A percentile compares a stretch with the other conserved stretches of the same genome.
These are phyloP conservation scores for Lactarius sp. DNA, from an alignment of 768 basidiomycete genomes.

Conservation along the genomic window DNA sequence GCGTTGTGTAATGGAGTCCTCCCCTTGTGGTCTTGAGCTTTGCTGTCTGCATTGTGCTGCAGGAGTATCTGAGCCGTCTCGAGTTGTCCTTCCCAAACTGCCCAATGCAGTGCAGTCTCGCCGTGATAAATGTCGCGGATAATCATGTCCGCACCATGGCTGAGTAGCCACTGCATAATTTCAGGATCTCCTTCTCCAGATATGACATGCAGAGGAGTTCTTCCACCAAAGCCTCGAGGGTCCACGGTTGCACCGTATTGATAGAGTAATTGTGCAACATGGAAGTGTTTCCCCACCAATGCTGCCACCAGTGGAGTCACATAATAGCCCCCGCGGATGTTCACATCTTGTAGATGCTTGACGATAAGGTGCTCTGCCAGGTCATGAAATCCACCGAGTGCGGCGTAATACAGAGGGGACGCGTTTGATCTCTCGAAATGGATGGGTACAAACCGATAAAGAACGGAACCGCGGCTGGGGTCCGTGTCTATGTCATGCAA, in stretches of 20 bases:
- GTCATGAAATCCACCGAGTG: no score
- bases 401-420: no score
- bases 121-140: background rate
- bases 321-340: background rate
- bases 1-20: background rate
- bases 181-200: background rate
- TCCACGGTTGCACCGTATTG: background rate
- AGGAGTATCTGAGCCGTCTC: background rate
- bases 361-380: no score
- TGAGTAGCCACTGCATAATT: background rate
- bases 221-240: background rate
- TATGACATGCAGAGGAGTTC: background rate
- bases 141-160: background rate
- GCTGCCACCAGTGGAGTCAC: background rate
- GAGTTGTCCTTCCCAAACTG: background rate
- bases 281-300: background rate
- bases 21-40: slow-evolving; percentile 27
- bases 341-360: no score
- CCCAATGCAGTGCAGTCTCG: background rate
- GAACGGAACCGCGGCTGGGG: no score
- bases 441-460: no score
- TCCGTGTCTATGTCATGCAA: no score
- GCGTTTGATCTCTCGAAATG: no score
- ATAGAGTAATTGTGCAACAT: background rate
- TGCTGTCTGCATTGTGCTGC: background rate